A percentile compares a stretch with the other conserved stretches of the same genome.
Evolutionary conservation across 1,139 yeast species (phyloP).

Genomic region (Blastobotrys buckinghamii): DNA sequence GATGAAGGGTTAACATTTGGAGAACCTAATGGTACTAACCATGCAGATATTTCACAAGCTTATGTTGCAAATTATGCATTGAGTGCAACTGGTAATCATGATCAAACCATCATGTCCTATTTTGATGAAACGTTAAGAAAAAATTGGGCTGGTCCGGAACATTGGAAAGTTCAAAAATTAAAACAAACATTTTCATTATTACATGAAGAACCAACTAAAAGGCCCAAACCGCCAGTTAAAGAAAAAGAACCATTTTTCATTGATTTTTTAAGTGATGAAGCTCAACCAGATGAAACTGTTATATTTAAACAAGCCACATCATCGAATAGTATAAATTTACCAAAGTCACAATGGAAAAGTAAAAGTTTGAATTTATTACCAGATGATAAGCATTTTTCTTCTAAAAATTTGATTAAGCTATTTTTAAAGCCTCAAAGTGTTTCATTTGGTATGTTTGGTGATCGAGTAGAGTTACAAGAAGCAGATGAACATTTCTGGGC

Average conservation of each 20-base stretch:
- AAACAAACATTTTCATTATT: conserved; percentile 31
- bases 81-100: conserved; percentile 31
- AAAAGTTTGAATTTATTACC: conserved; percentile 53
- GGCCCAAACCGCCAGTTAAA: conserved; percentile 24
- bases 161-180: conserved; percentile 76
- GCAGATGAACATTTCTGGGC: conserved; percentile 74
- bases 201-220: background rate
- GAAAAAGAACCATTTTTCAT: conserved; percentile 40
- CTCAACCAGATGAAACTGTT: conserved; percentile 39
- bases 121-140: conserved; percentile 65
- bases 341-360: conserved; percentile 40
- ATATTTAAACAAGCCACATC: conserved; percentile 47
- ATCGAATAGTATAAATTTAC: conserved; percentile 35
- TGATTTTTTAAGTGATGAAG: conserved; percentile 46
- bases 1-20: conserved; percentile 27
- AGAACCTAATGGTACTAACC: conserved; percentile 11
- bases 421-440: conserved; percentile 55
- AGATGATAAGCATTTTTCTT: conserved; percentile 66
- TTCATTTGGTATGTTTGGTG: conserved; percentile 13
- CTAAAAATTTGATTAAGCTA: conserved; percentile 59
- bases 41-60: conserved; percentile 3
- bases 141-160: conserved; percentile 90
- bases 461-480: conserved; percentile 14
- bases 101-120: conserved; percentile 68
- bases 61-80: conserved; percentile 11